Percentiles rank a stretch among this genome's conserved stretches.
These are phyloP conservation scores for Discostella stelligera DNA, from an alignment of 352 stramenopile genomes.

Conservation along the genomic window DNA sequence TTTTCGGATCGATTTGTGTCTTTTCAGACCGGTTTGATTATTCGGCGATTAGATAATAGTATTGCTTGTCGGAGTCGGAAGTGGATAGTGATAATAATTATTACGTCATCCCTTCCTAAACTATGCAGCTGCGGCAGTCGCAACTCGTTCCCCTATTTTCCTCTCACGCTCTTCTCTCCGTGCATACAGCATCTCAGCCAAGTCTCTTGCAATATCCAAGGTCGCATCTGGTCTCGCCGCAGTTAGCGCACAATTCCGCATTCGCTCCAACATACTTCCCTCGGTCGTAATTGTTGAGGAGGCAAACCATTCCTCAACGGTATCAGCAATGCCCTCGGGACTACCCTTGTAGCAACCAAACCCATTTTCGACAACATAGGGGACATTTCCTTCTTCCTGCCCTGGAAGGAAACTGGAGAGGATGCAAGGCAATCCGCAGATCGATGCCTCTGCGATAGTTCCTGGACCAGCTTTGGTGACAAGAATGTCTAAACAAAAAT, in stretches of 20 bases:
- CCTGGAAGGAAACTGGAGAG: constrained; percentile 73
- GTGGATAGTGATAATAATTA: too few species aligned
- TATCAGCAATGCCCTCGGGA: constrained; percentile 80
- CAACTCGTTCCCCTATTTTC: not conserved
- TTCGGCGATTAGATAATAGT: too few species aligned
- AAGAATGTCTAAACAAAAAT: constrained; percentile 66
- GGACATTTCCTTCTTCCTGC: constrained; percentile 84
- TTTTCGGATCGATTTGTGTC: too few species aligned
- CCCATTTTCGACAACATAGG: constrained; percentile 80
- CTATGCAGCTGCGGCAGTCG: not conserved
- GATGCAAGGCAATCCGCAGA: constrained; percentile 84
- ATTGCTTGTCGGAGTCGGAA: too few species aligned
- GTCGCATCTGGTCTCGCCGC: constrained; percentile 80
- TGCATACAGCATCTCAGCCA: constrained; percentile 74
- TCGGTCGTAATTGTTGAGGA: constrained; percentile 43
- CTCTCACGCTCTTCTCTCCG: constrained; percentile 44
- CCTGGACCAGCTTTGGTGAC: constrained; percentile 86
- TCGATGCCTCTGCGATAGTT: constrained; percentile 85
- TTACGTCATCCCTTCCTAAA: too few species aligned
- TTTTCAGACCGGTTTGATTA: too few species aligned
- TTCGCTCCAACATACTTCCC: constrained; percentile 50
- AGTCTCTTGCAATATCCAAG: constrained; percentile 79
- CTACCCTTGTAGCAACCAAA: constrained; percentile 83
- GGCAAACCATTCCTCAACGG: constrained; percentile 78
- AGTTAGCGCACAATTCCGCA: constrained; percentile 68